Conservation (phyloP, 805 yeast species). For the Saturnispora ahearnii region DNA sequence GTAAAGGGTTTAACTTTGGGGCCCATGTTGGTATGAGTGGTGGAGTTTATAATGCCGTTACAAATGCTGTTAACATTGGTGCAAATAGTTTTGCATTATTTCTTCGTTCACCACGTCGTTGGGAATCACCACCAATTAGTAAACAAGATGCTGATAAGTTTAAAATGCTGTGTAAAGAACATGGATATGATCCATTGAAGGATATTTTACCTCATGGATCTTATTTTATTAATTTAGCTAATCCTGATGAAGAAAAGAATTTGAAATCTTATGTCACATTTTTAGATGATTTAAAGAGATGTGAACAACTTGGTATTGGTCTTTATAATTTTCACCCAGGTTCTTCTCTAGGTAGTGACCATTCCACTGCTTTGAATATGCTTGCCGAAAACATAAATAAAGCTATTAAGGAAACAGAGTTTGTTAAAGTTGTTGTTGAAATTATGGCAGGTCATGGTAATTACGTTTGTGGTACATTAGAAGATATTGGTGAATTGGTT, state of each 20-base stretch:
- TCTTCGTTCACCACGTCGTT: conserved; percentile 79
- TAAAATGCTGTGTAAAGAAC: conserved; percentile 48
- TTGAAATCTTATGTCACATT: conserved; percentile 68
- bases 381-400: conserved; percentile 73
- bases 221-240: conserved; percentile 85
- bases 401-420: conserved; percentile 63
- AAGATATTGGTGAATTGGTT: conserved; percentile 70
- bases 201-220: conserved; percentile 93
- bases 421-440: conserved; percentile 84
- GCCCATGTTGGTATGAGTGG: conserved; percentile 85
- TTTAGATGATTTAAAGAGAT: conserved; percentile 76
- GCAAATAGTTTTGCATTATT: conserved; percentile 87
- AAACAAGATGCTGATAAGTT: conserved; percentile 62
- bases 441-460: conserved; percentile 98
- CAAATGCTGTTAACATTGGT: conserved; percentile 39
- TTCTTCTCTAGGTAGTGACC: conserved; percentile 65
- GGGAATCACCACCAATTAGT: conserved; percentile 77
- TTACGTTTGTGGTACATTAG: conserved; percentile 71
- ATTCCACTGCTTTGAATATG: conserved; percentile 50
- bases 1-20: conserved; percentile 55
- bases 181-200: conserved; percentile 61
- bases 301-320: conserved; percentile 80
- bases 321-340: conserved; percentile 92
- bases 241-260: conserved; percentile 76
- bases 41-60: conserved; percentile 38